Evolutionary conservation across 1,284 basidiomycete genomes (phyloP), one percentile per base, ranked within the genome.

Genomic region (Salmacisia buchloeana): DNA sequence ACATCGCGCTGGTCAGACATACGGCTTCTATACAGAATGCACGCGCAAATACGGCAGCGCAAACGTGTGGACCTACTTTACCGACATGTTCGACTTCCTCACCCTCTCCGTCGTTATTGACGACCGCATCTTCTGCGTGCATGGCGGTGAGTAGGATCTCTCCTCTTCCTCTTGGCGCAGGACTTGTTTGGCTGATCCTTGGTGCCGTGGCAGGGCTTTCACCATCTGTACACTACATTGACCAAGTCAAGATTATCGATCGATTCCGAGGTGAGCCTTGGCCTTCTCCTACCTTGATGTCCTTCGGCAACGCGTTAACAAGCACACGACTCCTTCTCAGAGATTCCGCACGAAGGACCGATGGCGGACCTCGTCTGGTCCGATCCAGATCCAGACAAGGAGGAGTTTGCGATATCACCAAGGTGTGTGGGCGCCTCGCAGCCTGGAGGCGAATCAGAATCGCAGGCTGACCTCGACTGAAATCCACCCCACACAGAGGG

Each of bases 361-460:
- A 98, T 99, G 93, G 94, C 94, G n/a, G 96, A 99, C 84, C 85
- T 99, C 27, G 96, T 99, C 2, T 99, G 96, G 96, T 97, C 93
- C 49, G 96, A 99, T 84, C 96, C 96, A 34, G 96, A 99, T 83
- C 88, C 92, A 49, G 94, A 97, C 81, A 97, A 97, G 81, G 94
- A 97, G 80, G 96, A 98, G 77, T 98, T 97, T 80, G 94, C 94
- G 43, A 97, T 98, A 81, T 96, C 92, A 63, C 94, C 96, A 58
- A 86, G 94, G 92, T 93, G 67, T 31, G 60, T 54, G n/a, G 23
- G n/a, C n/a, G n/a, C n/a, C n/a, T n/a, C n/a, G n/a, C n/a, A n/a
- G n/a, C n/a, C n/a, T n/a, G n/a, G n/a, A n/a, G n/a, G n/a, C n/a
- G n/a, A n/a, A 3, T 54, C 58, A 23, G 25, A 5, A 13, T 45